phyloP scores from a whole-genome alignment of 108 stramenopile genomes.

The Stephanodiscus triporus region DNA sequence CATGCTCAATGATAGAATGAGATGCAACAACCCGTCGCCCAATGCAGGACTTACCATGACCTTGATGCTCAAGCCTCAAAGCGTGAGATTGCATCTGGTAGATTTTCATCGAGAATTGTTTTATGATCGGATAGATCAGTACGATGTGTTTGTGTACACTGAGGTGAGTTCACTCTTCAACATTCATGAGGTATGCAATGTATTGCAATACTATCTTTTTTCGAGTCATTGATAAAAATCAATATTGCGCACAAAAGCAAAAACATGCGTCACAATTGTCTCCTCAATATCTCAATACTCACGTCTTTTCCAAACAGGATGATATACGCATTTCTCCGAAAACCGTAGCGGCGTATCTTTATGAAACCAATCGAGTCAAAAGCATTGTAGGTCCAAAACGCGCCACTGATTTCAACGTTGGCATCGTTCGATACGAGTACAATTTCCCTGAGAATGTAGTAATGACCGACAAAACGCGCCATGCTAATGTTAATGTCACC shows the following conservation, averaged over 20 bases:
- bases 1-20: slow-evolving; percentile 74
- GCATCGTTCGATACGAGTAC: slow-evolving; percentile 89
- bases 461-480: slow-evolving; percentile 86
- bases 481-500: slow-evolving; percentile 83
- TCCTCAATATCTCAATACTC: not conserved
- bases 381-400: slow-evolving; percentile 49
- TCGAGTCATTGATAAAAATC: too few relatives aligned
- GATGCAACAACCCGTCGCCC: slow-evolving; percentile 55
- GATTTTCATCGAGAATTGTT: slow-evolving; percentile 83
- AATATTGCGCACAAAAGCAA: too few relatives aligned
- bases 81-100: slow-evolving; percentile 75
- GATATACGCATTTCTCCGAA: slow-evolving; percentile 83
- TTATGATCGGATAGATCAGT: slow-evolving; percentile 75
- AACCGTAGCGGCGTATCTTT: slow-evolving; percentile 76
- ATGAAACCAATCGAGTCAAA: slow-evolving; percentile 69
- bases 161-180: slow-evolving; percentile 40
- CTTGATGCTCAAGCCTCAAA: slow-evolving; percentile 59
- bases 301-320: slow-evolving; percentile 55
- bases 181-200: not conserved
- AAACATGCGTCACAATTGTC: not conserved
- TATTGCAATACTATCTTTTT: too few relatives aligned
- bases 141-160: slow-evolving; percentile 85
- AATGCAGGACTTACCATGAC: slow-evolving; percentile 55
- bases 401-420: slow-evolving; percentile 78
- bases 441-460: slow-evolving; percentile 81